These are phyloP conservation scores for Hanseniaspora jakobsenii DNA, from an alignment of 805 yeast species.

Conservation along the genomic window DNA sequence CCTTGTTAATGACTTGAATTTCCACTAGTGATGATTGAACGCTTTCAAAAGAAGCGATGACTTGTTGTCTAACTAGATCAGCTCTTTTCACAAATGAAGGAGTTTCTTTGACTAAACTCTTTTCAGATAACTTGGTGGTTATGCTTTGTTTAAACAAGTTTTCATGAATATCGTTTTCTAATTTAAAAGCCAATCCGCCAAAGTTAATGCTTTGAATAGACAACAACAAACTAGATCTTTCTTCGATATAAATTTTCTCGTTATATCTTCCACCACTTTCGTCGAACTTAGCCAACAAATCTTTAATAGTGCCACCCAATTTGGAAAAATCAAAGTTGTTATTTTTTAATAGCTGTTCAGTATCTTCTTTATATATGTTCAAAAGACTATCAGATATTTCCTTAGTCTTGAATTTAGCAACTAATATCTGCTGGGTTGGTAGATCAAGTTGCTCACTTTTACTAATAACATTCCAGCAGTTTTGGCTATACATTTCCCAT, in stretches of 20 bases:
- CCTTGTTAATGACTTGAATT: background rate
- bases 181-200: slow-evolving; percentile 2
- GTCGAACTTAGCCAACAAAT: slow-evolving; percentile 48
- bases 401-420: slow-evolving; percentile 88
- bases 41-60: background rate
- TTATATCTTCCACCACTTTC: slow-evolving; percentile 65
- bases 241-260: slow-evolving; percentile 51
- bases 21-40: background rate
- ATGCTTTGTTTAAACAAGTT: background rate
- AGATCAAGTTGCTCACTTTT: slow-evolving; percentile 85
- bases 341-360: slow-evolving; percentile 18
- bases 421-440: slow-evolving; percentile 92
- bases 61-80: background rate
- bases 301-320: slow-evolving; percentile 34
- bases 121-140: slow-evolving; percentile 3
- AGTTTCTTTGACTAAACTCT: background rate
- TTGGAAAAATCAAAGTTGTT: slow-evolving; percentile 29
- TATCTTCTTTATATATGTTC: slow-evolving; percentile 32
- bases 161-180: slow-evolving; percentile 5
- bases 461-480: slow-evolving; percentile 91
- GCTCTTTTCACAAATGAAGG: slow-evolving; percentile 15
- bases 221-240: slow-evolving; percentile 37
- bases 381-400: slow-evolving; percentile 57
- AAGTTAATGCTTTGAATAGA: slow-evolving; percentile 32
- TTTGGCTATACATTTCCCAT: slow-evolving; percentile 83